Evolutionary conservation across 306 rosid species (phyloP), one percentile per base, ranked within the genome.

Genomic region (Dryas alaskensis): DNA sequence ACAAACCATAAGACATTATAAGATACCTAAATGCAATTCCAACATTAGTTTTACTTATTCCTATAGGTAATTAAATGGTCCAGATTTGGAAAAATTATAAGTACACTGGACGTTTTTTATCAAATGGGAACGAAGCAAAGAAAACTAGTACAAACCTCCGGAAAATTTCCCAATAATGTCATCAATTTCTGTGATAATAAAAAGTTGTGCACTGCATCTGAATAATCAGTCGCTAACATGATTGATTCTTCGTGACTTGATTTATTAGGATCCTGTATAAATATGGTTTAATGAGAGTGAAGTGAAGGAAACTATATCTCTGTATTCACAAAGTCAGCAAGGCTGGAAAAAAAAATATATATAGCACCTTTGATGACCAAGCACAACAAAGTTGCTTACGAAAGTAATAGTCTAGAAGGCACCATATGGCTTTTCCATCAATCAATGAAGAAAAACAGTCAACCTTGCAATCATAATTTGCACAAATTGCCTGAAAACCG

Each of bases 401-500:
- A 76, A 91, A 91, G 84, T 91, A 89, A 76, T 89, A 85, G 75
- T 93, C 97, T 68, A 93, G 98, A 76, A 93, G 73, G 88, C 98
- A 93, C 97, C 98, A 93, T 78, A 93, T 84, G 47, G 96, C 97
- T 86, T 91, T 93, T 86, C 98, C 98, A 82, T 91, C 97, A 44
- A 88, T 89, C 79, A 93, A 82, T 45, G 94, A 88, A 39, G 86
- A 79, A 69, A 89, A 88, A 58, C 58, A 83, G 79, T 82, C 87
- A 9, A 89, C 59, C 78, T 69, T 77, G 74, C 88, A 87, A 69
- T 78, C 85, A 84, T 93, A 93, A 27, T 71, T 85, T 71, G 80
- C 82, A 80, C 96, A 89, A 50, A 93, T 92, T 73, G 88, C 96
- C 98, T 93, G 83, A 67, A 85, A 73, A 46, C 14, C 12, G 14